Conservation (phyloP, 164 flowering plant genomes). For the Piper longum region DNA sequence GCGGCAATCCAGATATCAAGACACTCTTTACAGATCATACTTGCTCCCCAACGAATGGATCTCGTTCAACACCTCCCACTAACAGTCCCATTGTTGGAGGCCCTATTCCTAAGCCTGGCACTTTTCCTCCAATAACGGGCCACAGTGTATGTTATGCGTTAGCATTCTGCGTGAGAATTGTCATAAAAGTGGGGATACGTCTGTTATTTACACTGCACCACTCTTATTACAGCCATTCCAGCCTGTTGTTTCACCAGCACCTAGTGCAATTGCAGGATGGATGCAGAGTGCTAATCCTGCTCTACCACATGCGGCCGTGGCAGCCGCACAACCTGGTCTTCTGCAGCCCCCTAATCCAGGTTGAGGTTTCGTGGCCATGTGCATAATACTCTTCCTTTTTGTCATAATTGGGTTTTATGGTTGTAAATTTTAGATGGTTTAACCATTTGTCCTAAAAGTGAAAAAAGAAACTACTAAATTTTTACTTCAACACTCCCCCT, state of each 20-base stretch:
- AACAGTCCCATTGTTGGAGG: conserved; percentile 7
- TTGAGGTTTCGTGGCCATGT: background rate
- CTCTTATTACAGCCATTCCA: conserved; percentile 9
- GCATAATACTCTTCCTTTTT: too few species aligned
- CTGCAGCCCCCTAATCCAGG: conserved; percentile 11
- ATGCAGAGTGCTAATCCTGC: conserved; percentile 6
- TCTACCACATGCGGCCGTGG: conserved; percentile 11
- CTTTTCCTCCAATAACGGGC: conserved; percentile 9
- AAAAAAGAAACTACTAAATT: too few species aligned
- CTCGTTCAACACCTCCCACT: conserved; percentile 8
- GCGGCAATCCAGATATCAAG: conserved; percentile 11
- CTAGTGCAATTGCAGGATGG: conserved; percentile 11
- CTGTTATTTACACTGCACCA: too few species aligned
- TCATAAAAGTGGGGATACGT: background rate
- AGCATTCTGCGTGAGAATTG: too few species aligned
- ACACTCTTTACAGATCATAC: conserved; percentile 12
- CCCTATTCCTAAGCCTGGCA: conserved; percentile 11
- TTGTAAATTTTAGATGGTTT: too few species aligned
- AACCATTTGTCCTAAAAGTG: too few species aligned
- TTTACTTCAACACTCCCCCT: too few species aligned
- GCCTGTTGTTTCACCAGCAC: conserved; percentile 9
- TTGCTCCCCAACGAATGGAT: conserved; percentile 9
- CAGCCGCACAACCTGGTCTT: conserved; percentile 11
- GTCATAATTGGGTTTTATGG: too few species aligned
- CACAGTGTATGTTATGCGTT: conserved; percentile 4